Base-by-base conservation (phyloP, 129 eudicot species). In the Centrapalus pauciflorus region DNA sequence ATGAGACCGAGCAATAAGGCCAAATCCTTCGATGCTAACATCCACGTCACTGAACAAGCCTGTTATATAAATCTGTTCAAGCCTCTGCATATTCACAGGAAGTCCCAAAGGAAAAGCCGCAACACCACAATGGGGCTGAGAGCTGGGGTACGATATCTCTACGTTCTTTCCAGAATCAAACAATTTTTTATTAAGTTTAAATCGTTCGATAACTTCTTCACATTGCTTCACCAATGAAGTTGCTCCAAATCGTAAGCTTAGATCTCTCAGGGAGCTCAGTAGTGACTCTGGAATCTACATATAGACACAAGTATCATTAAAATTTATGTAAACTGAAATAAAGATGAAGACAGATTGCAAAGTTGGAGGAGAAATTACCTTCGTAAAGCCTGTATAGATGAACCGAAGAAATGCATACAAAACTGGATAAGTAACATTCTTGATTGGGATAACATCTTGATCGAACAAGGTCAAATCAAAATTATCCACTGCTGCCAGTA, bases 401-500 rank as follows among this genome's bases (percentile, higher is more conserved):
- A 86, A 89, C 27, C 81, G 87, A 59, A 93, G 92, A 69, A 89
- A 82, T 24, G 95, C 90, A 51, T 71, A 82, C 3, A 93, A 73
- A 54, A 82, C 87, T 0, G 85, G 80, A 78, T 86, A 89, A 28
- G 51, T 63, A 16, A 82, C 80, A 71, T 93, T 87, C 60, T 74
- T 74, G 11, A 93, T 84, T 34, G 73, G 76, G 67, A 93, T 80
- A 61, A 80, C 72, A 75, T 84, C 82, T 66, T 89, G 82, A 30
- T 55, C 79, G 5, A 81, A 77, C 35, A 75, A 64, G 66, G 81
- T 74, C 34, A 76, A 77, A 29, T 68, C 43, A 16, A 86, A 80
- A 78, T 64, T 80, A 43, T 93, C 99, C 1, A 87, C 75, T 46
- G 96, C 88, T 11, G 92, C 99, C 68, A 93, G 74, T 28, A 93